Evolutionary conservation across 2,329 filamentous ascomycete genomes (phyloP).

Genomic region (Pseudodiploospora longispora): DNA sequence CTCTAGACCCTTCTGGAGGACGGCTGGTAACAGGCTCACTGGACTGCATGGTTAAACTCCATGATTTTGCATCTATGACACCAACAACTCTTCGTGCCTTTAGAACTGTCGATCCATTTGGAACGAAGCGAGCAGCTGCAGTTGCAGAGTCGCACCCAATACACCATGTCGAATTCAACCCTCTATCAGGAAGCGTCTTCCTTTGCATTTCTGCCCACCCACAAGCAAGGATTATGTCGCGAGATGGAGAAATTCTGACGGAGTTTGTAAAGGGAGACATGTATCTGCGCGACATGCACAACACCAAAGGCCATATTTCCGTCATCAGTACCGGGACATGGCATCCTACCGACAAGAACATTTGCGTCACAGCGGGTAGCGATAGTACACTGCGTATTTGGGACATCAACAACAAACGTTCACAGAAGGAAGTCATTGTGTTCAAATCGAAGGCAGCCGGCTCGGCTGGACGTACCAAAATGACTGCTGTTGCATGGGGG

Average conservation of each 20-base stretch:
- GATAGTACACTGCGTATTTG: conserved; percentile 95
- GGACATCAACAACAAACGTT: conserved; percentile 86
- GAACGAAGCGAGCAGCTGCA: conserved; percentile 58
- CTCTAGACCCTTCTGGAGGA: conserved; percentile 76
- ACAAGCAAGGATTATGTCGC: conserved; percentile 80
- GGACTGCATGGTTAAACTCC: conserved; percentile 85
- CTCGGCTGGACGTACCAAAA: conserved; percentile 80
- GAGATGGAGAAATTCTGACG: conserved; percentile 77
- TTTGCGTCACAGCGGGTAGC: conserved; percentile 84
- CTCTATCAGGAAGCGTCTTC: conserved; percentile 68
- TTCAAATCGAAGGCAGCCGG: conserved; percentile 90
- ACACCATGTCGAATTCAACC: conserved; percentile 80
- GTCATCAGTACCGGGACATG: conserved; percentile 85
- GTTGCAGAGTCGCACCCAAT: conserved; percentile 79
- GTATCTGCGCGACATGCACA: conserved; percentile 95
- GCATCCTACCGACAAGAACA: conserved; percentile 78
- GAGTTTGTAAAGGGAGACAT: conserved; percentile 98
- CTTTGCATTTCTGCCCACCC: conserved; percentile 83
- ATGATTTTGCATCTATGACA: conserved; percentile 94
- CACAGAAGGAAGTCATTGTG: conserved; percentile 88
- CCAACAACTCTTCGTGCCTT: conserved; percentile 91
- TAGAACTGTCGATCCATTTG: conserved; percentile 81
- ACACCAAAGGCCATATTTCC: conserved; percentile 93
- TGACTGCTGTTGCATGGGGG: conserved; percentile 89
- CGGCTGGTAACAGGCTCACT: conserved; percentile 84